phyloP scores from a whole-genome alignment of 768 basidiomycete species.

The Lentinula edodes region DNA sequence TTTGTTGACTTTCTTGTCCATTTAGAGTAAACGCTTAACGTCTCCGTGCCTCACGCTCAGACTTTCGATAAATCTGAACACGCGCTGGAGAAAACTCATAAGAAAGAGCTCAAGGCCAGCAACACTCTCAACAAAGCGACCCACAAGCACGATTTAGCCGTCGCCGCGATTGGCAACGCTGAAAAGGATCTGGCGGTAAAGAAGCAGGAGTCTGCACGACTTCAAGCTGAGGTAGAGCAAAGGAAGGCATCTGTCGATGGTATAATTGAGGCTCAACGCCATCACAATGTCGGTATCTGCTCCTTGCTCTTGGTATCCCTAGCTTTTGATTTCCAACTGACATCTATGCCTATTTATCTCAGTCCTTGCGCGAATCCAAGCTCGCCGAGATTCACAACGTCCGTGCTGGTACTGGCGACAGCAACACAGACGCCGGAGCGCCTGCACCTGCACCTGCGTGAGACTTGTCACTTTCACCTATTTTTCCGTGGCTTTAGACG shows the following conservation, averaged over 20 bases:
- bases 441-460: not conserved
- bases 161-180: constrained; percentile 30
- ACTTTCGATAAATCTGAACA: constrained; percentile 42
- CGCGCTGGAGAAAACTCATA: constrained; percentile 32
- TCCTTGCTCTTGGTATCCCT: not conserved
- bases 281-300: constrained; percentile 11
- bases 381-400: constrained; percentile 9
- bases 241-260: not conserved
- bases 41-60: constrained; percentile 18
- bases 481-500: too few relatives aligned
- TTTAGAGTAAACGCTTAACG: not conserved
- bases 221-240: constrained; percentile 3
- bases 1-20: constrained; percentile 6
- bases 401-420: constrained; percentile 1
- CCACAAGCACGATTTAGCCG: constrained; percentile 37
- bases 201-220: constrained; percentile 14
- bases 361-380: constrained; percentile 13
- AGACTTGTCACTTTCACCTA: too few relatives aligned
- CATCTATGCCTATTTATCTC: not conserved
- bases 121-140: constrained; percentile 41
- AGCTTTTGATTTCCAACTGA: not conserved
- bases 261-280: constrained; percentile 4
- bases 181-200: constrained; percentile 23
- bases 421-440: not conserved
- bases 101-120: constrained; percentile 38